Evolutionary conservation across 768 basidiomycete species (phyloP), one percentile per base, ranked within the genome.

Genomic region (Glaciozyma martinii): DNA sequence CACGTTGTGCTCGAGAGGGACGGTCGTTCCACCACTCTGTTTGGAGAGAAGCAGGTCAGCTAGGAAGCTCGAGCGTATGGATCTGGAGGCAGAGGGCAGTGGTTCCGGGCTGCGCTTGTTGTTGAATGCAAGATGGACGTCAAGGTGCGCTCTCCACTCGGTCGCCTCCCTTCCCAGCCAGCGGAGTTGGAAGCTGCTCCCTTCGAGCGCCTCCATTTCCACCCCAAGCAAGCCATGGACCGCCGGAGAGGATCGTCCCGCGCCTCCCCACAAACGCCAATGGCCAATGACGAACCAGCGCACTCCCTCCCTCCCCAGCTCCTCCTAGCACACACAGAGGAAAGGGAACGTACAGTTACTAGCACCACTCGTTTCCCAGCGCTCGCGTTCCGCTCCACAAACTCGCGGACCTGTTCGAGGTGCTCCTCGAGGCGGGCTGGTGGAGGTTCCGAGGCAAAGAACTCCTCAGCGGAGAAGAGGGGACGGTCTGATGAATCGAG

Each of bases 1-100:
- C 95, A 97, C 92, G 75, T 98, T 98, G 80, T 92, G 88, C 80
- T 99, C 95, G 65, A 99, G 79, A 4, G 94, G 94, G 10, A 98
- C 94, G 3, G 93, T 98, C 23, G 95, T 99, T 65, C 95, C 94
- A 61, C 94, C 95, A 76, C 93, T 97, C 95, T 98, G 72, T 29
- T 27, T 37, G 32, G 16, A 42, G 46, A 29, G 30, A 37, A 19
- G 32, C 44, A 37, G 32, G 29, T 47, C 30, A 37, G 21, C 52
- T n/a, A 7, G 5, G 40, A 46, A 50, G 23, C 29, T 23, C 30
- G 5, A 47, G 58, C 49, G 57, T 27, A 43, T 63, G 52, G 37
- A 58, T 37, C 61, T 40, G 37, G 5, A 2, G 37, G 15, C 37
- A 40, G 15, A 13, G 37, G 15, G 37, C 37, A 40, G 37, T 40